phyloP scores from a whole-genome alignment of 495 filamentous ascomycete genomes.

The Platismatia glauca region DNA sequence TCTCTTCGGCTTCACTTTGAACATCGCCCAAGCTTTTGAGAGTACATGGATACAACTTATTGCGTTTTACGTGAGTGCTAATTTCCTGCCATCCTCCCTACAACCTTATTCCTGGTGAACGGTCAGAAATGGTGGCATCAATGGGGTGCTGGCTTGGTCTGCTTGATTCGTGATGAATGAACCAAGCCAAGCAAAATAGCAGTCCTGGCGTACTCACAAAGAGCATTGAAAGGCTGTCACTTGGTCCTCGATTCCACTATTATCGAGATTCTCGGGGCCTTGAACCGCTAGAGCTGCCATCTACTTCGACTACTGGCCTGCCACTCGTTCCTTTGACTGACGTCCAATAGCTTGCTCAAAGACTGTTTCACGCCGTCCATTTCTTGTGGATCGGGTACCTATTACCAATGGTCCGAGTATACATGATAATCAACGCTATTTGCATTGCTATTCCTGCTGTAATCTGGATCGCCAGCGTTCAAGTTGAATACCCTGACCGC shows the following conservation, averaged over 20 bases:
- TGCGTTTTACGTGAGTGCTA: conserved; percentile 37
- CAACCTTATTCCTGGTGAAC: neutral
- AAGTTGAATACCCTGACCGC: conserved; percentile 36
- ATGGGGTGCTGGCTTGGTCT: neutral
- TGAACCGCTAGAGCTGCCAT: neutral
- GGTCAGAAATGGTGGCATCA: neutral
- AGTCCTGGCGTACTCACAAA: neutral
- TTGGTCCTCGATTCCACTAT: neutral
- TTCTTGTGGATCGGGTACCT: conserved; percentile 34
- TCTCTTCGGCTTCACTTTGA: conserved; percentile 49
- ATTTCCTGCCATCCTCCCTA: neutral
- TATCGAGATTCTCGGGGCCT: neutral
- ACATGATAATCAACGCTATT: conserved; percentile 40
- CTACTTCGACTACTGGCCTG: neutral
- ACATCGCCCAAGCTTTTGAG: conserved; percentile 44
- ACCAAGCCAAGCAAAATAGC: neutral
- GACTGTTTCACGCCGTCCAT: conserved; percentile 41
- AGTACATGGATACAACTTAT: conserved; percentile 45
- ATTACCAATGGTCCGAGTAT: conserved; percentile 44
- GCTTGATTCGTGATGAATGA: neutral
- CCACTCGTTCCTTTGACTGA: neutral
- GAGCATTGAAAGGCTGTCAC: neutral
- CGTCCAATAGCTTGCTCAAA: conserved; percentile 34
- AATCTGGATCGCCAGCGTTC: conserved; percentile 47
- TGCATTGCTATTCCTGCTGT: conserved; percentile 32